Conservation (phyloP, 441 rosid species). For the Gossypium schwendimanii region DNA sequence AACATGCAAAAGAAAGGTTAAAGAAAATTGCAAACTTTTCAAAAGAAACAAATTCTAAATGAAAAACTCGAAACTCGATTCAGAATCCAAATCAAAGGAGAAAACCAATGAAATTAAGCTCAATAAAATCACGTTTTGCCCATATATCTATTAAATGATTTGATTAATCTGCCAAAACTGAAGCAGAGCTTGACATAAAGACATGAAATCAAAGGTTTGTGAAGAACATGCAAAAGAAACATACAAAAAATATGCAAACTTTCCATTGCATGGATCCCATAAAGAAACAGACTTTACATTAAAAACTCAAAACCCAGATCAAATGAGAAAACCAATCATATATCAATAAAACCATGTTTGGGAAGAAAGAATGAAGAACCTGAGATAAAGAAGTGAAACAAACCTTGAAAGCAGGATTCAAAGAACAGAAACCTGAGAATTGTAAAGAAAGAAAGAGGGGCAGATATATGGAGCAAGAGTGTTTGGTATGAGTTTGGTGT, state of each 20-base stretch:
- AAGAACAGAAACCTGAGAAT: not conserved
- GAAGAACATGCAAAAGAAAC: not conserved
- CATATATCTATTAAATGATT: not conserved
- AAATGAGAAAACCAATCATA: constrained; percentile 1
- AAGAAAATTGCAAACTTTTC: not conserved
- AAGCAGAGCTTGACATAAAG: not conserved
- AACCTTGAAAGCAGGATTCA: constrained; percentile 1
- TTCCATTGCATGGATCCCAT: constrained; percentile 3
- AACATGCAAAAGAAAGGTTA: too few species aligned
- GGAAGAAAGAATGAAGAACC: not conserved
- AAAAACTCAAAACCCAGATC: not conserved
- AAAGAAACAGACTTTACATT: not conserved
- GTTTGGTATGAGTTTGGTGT: not conserved
- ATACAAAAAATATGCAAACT: not conserved
- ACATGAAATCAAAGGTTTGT: not conserved
- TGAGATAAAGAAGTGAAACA: not conserved
- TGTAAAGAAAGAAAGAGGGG: not conserved
- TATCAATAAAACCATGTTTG: not conserved
- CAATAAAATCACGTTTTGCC: not conserved
- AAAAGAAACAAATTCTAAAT: not conserved
- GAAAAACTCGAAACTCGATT: not conserved
- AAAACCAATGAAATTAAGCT: not conserved
- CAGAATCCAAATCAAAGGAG: not conserved
- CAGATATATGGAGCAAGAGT: too few species aligned
- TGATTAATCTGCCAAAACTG: not conserved